Base-by-base conservation (phyloP, 2,329 filamentous ascomycete species). In the Falciphora oryzae region DNA sequence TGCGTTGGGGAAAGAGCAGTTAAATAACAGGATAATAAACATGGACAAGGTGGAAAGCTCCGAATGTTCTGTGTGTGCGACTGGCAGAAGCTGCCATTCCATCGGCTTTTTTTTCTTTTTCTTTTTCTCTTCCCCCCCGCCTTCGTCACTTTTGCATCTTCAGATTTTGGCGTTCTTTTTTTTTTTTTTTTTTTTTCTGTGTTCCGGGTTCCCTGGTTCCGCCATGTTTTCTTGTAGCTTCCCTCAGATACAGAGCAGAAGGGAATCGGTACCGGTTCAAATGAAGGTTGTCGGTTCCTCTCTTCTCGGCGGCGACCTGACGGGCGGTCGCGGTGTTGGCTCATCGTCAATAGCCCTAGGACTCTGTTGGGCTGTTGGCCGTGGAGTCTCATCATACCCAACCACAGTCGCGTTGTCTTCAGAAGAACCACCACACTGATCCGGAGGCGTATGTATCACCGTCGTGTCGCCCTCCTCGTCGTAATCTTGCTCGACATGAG, bases 381-480 rank as follows among this genome's bases (percentile, higher is more conserved):
- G 69, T 28, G 71, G 72, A 11, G 71, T 73, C 64, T 72, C 71
- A 3, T 72, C 69, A 7, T 70, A 64, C 18, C 63, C 65, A 28
- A 70, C 66, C 13, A 62, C 59, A 7, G 32, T 67, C 2, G 50
- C 56, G 25, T 62, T 67, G 18, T 64, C 63, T 27, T 64, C 61
- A 13, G 60, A 57, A 6, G 64, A 66, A 25, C 50, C 44, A 13
- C 59, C 63, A 6, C 32, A 56, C 29, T 68, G 67, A 8, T 69
- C 70, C 0, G 69, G 70, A 13, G 73, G 71, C 1, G 73, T 74
- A 50, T 70, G 67, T 50, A 71, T 68, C 7, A 71, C 67, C 1
- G 71, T 72, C 25, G 66, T 64, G 32, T 70, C 70, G 1, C 64
- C 69, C 61, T 66, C 67, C n/a, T 67, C 68, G 10, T 67, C 67